Conservation (phyloP, 129 eudicot genomes). For the Centrapalus pauciflorus region DNA sequence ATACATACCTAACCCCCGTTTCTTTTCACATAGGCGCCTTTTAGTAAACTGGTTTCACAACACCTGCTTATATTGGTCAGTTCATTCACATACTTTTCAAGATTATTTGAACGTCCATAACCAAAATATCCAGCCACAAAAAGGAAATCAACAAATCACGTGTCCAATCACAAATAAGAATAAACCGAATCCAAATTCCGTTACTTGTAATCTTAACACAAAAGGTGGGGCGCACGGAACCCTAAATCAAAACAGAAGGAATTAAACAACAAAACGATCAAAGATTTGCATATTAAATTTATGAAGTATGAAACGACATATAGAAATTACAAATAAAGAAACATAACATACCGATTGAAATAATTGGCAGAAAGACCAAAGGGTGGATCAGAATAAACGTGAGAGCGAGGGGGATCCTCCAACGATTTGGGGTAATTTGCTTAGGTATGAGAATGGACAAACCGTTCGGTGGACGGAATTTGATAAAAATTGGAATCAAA, state of each 20-base stretch:
- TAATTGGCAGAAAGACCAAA: not conserved
- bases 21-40: not conserved
- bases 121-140: slow-evolving; percentile 1
- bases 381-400: slow-evolving; percentile 17
- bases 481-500: no score
- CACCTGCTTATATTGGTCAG: not conserved
- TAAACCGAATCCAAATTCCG: not conserved
- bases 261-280: slow-evolving; percentile 1
- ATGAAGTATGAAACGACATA: not conserved
- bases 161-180: not conserved
- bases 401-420: not conserved
- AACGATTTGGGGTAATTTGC: no score
- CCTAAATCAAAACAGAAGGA: not conserved
- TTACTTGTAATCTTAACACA: not conserved
- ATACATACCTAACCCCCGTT: not conserved
- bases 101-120: not conserved
- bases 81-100: not conserved
- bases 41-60: not conserved
- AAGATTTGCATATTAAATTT: not conserved
- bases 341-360: slow-evolving; percentile 13
- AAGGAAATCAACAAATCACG: not conserved
- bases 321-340: not conserved
- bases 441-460: no score
- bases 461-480: no score
- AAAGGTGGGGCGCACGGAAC: not conserved